phyloP scores from a whole-genome alignment of 352 stramenopile species.

The Hyphochytrium catenoides region DNA sequence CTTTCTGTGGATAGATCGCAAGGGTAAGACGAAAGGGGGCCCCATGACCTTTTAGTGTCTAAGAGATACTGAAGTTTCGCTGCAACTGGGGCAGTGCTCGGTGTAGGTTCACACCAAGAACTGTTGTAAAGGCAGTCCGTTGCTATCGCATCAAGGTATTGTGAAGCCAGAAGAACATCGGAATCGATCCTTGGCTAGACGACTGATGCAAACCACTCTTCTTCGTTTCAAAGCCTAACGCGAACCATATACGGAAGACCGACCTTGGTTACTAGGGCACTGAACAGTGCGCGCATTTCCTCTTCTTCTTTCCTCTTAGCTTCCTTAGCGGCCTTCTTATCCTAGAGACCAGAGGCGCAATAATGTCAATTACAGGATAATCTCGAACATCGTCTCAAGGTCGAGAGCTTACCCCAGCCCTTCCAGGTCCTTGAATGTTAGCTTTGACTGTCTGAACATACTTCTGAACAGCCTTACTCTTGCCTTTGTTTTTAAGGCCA shows the following conservation, averaged over 20 bases:
- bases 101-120: too few relatives aligned
- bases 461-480: conserved; percentile 85
- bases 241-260: neutral
- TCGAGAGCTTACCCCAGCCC: conserved; percentile 13
- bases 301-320: conserved; percentile 45
- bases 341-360: conserved; percentile 7
- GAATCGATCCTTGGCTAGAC: conserved; percentile 1
- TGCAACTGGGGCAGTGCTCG: too few relatives aligned
- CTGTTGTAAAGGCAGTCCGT: conserved; percentile 41
- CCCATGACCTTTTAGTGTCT: too few relatives aligned
- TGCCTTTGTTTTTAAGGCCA: conserved; percentile 99
- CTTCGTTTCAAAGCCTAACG: too few relatives aligned
- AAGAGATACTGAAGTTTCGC: too few relatives aligned
- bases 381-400: neutral
- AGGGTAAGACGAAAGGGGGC: too few relatives aligned
- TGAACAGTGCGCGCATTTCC: conserved; percentile 48
- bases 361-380: conserved; percentile 2
- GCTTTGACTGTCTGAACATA: conserved; percentile 71
- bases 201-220: too few relatives aligned
- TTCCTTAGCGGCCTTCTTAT: conserved; percentile 58
- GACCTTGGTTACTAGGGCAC: conserved; percentile 28
- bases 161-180: neutral
- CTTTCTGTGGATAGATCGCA: conserved; percentile 67
- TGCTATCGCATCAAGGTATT: conserved; percentile 17
- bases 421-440: conserved; percentile 46